Percentiles rank a stretch among this genome's conserved stretches.
These are phyloP conservation scores for Xylaria sp. DNA, from an alignment of 2,329 filamentous ascomycete species.

Conservation along the genomic window DNA sequence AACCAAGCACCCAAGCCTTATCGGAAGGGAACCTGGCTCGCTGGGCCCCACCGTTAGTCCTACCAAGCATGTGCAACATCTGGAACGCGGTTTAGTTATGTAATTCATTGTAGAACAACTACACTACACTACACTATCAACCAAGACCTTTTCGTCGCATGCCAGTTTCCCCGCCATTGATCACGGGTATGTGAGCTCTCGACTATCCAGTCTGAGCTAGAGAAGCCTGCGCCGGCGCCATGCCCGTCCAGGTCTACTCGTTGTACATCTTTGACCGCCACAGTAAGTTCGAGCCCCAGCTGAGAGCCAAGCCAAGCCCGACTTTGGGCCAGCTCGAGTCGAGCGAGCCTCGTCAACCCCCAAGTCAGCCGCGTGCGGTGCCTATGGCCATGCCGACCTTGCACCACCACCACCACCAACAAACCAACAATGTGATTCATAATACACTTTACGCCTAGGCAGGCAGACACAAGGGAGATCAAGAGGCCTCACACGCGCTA, in stretches of 20 bases:
- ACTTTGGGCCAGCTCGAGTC: background rate
- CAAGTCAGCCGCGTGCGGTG: conserved; percentile 29
- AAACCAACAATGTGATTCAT: background rate
- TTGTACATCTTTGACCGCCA: conserved; percentile 99
- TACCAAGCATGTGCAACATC: background rate
- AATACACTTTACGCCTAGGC: conserved; percentile 14
- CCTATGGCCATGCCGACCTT: conserved; percentile 30
- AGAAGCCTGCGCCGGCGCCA: conserved; percentile 55
- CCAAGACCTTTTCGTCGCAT: conserved; percentile 10
- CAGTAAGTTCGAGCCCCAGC: conserved; percentile 66
- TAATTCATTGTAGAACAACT: background rate
- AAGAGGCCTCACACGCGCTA: conserved; percentile 32
- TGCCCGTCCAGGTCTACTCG: conserved; percentile 84
- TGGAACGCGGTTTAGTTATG: background rate
- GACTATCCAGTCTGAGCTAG: conserved; percentile 37
- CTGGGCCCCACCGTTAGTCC: background rate
- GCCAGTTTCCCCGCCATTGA: conserved; percentile 15
- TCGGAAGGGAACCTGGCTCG: conserved; percentile 3
- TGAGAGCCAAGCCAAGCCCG: conserved; percentile 7
- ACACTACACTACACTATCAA: too few species aligned
- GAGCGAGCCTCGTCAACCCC: conserved; percentile 25
- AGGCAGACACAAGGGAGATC: conserved; percentile 16
- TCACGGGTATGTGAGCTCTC: conserved; percentile 46
- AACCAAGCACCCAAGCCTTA: conserved; percentile 6
- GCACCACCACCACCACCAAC: too few species aligned